phyloP scores from a whole-genome alignment of 352 stramenopile species.

The Globisporangium takayamanum region DNA sequence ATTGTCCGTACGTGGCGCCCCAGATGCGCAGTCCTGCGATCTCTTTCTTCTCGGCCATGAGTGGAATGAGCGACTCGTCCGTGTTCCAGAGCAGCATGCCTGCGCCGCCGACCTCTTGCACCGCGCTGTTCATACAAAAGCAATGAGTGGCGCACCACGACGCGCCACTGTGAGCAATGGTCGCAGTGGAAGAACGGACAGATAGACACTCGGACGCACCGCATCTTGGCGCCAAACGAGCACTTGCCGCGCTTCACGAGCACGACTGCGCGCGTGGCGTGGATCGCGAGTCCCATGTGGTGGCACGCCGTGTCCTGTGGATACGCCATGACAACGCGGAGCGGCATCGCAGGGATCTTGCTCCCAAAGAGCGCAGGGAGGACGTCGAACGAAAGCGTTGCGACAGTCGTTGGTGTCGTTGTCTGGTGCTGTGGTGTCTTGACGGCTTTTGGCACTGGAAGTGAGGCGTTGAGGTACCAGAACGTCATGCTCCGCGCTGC shows the following conservation, averaged over 20 bases:
- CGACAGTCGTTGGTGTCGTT: neutral
- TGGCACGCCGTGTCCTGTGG: slow-evolving; percentile 67
- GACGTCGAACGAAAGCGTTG: slow-evolving; percentile 28
- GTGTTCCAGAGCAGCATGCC: slow-evolving; percentile 66
- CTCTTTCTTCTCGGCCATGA: slow-evolving; percentile 61
- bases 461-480: slow-evolving; percentile 41
- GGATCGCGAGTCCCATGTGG: slow-evolving; percentile 49
- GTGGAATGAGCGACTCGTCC: slow-evolving; percentile 49
- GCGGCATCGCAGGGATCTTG: slow-evolving; percentile 39
- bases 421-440: neutral
- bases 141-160: neutral
- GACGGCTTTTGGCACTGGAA: neutral
- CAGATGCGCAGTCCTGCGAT: slow-evolving; percentile 44
- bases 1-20: slow-evolving; percentile 41
- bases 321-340: slow-evolving; percentile 52
- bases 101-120: slow-evolving; percentile 42
- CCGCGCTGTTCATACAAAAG: slow-evolving; percentile 17
- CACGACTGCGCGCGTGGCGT: slow-evolving; percentile 47
- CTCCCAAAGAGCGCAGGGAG: slow-evolving; percentile 51
- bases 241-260: slow-evolving; percentile 66
- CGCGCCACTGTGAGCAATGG: neutral
- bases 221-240: slow-evolving; percentile 58
- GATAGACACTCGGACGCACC: slow-evolving; percentile 17
- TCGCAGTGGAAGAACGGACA: neutral
- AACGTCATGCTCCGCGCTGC: slow-evolving; percentile 36